Base-by-base conservation (phyloP, 2,329 filamentous ascomycete genomes). In the Chrysoporthe austroafricana region DNA sequence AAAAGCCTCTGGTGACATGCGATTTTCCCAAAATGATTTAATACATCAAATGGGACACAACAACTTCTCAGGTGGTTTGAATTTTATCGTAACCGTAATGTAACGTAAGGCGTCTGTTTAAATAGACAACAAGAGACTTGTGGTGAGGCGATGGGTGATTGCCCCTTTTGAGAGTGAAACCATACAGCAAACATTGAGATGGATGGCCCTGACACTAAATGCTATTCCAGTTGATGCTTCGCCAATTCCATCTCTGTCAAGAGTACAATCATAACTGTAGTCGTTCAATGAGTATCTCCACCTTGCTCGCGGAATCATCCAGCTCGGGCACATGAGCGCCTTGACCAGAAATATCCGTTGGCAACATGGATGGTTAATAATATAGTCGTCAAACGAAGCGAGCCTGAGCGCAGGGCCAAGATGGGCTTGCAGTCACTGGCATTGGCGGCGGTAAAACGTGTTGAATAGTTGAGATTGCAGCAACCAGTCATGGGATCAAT, bases 401-500 rank as follows among this genome's bases (percentile, higher is more conserved):
- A 66, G 5, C 57, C 48, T n/a, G 44, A 61, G 42, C 32, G 57
- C 4, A 46, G 16, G 13, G 5, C 14, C 21, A 66, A 16, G 16
- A 39, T 18, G 18, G 50, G 48, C 18, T 21, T 14, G 46, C 21
- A 8, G 7, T 36, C 57, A 8, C 14, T 32, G 16, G n/a, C 42
- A 21, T 61, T 66, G 2, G 64, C 34, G 26, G 61, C 57, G 3
- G 57, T 66, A 18, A 66, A 66, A 6, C 56, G 64, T 43, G 46
- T 62, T n/a, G 56, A 61, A 21, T 59, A 65, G 16, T 65, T 48
- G 8, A 50, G 26, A 34, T 54, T 32, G 13, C 6, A 54, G 13
- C 5, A 13, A 26, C 32, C 26, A 54, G 50, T 11, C 13, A 54
- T 16, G 4, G 14, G n/a, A 21, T 6, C 46, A 48, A 48, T 8